Conservation (phyloP, 768 basidiomycete genomes). For the Amanita pallidorosea region DNA sequence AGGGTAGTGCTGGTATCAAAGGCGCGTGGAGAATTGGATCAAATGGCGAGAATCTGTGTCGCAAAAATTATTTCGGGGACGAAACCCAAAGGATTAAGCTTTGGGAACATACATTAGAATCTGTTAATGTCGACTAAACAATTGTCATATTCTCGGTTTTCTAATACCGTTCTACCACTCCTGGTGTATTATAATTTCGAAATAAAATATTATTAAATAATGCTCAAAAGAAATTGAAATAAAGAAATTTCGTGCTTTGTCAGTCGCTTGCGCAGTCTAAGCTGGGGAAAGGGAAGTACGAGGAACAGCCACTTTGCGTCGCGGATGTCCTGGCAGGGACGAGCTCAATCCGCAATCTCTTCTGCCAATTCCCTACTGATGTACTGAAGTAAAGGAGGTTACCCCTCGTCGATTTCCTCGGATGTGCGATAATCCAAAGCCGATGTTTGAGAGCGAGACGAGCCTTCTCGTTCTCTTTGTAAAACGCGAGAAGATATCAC, state of each 20-base stretch:
- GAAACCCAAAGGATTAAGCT: not conserved
- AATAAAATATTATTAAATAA: too few species aligned
- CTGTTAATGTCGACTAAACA: not conserved
- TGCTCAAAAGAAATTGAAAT: too few species aligned
- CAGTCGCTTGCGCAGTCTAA: too few species aligned
- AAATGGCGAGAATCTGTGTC: not conserved
- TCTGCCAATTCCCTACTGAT: not conserved
- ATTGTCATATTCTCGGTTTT: too few species aligned
- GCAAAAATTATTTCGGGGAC: not conserved
- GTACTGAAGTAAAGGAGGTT: not conserved
- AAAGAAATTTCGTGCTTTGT: too few species aligned
- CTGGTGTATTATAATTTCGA: too few species aligned
- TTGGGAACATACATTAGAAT: constrained; percentile 2
- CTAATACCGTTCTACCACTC: too few species aligned
- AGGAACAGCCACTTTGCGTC: not conserved
- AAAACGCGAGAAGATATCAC: not conserved
- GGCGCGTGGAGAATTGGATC: constrained; percentile 1
- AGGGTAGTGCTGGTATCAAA: not conserved
- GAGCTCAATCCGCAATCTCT: not conserved
- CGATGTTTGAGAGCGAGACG: not conserved
- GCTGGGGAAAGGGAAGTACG: too few species aligned
- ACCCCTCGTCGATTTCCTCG: not conserved
- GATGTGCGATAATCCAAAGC: not conserved
- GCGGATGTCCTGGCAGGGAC: not conserved
- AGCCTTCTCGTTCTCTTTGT: not conserved